Conservation (phyloP, 495 filamentous ascomycete genomes). For the Xylaria curta region DNA sequence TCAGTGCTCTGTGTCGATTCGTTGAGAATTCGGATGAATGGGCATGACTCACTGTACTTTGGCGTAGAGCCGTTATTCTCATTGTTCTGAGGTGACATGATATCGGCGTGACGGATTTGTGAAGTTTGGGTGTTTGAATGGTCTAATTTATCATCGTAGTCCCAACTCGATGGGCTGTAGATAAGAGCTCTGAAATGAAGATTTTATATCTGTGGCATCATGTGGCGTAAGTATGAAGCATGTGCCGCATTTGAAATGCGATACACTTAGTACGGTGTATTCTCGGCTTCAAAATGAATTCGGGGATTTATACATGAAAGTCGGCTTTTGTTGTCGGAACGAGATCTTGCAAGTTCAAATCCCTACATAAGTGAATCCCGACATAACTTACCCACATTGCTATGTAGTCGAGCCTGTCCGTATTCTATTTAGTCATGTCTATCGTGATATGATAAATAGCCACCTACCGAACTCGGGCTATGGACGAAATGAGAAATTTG, state of each 20-base stretch:
- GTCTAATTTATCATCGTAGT: neutral
- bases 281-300: neutral
- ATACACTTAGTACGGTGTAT: conserved; percentile 9
- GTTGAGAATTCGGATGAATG: neutral
- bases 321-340: conserved; percentile 12
- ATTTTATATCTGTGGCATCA: neutral
- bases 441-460: neutral
- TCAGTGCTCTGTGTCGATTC: neutral
- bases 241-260: neutral
- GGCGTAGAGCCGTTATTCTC: conserved; percentile 16
- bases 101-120: neutral
- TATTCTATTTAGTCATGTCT: neutral
- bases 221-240: neutral
- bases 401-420: neutral
- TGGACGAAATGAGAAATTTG: conserved; percentile 22
- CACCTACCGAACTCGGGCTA: neutral
- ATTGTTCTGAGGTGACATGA: conserved; percentile 29
- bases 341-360: conserved; percentile 3
- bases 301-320: neutral
- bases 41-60: conserved; percentile 50
- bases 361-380: conserved; percentile 18
- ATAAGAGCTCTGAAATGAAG: neutral
- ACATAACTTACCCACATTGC: conserved; percentile 18
- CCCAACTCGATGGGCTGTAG: neutral
- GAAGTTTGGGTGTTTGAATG: neutral